Base-by-base conservation (phyloP, 768 basidiomycete genomes). In the Calvatia gigantea region DNA sequence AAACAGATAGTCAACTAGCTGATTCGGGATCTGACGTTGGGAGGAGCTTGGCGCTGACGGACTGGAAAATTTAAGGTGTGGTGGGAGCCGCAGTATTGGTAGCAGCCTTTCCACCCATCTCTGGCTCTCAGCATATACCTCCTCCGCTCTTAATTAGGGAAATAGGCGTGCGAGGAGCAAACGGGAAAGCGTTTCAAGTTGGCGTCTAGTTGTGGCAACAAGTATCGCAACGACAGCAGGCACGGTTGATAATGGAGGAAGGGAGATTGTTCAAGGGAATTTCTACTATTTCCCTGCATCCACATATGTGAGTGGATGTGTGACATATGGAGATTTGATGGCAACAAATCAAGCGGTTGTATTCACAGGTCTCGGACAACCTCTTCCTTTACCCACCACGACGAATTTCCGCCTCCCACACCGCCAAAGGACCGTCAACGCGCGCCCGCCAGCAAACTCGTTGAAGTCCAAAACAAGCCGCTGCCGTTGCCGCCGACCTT, bases 321-420 rank as follows among this genome's bases (percentile, higher is more conserved):
- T 53, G 51, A 53, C 50, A 51, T 51, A 39, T 39, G 37, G 42
- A 21, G 51, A 42, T 43, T 44, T 53, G 51, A 53, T 53, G 51
- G 51, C 41, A 44, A 53, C 51, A 53, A 53, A 53, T 44, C 43
- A 17, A 41, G 32, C 19, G 28, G 29, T 32, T 29, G 31, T 15
- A 44, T 21, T 53, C 51, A 12, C 51, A 44, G 42, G 28, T 25
- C 38, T 28, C 27, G 21, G n/a, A 12, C 23, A 45, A 45, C 28
- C 42, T 53, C 51, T 17, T 48, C 27, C 8, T 11, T 21, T 32
- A 27, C 28, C 11, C 19, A 41, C 50, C 27, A 29, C 50, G 4
- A 9, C 48, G 12, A 50, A 19, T 33, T 8, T 53, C 51, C 51
- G 2, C 41, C 51, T 7, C 41, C 41, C 41, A 53, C 51, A 25